Evolutionary conservation across 768 basidiomycete genomes (phyloP).

Genomic region (Suillus spraguei): DNA sequence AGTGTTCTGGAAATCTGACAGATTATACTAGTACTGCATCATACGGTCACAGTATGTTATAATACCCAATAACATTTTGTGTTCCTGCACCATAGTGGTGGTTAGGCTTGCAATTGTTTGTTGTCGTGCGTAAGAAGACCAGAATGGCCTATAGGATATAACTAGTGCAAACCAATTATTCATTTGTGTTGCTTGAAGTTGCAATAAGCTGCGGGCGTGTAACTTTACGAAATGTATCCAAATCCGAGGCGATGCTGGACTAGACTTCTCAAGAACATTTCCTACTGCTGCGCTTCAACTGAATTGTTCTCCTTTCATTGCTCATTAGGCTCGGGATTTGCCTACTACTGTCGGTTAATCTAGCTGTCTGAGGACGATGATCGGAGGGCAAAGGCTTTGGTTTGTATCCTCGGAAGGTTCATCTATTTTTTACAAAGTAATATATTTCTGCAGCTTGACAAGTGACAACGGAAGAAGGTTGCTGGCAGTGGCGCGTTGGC

Average conservation of each 20-base stretch:
- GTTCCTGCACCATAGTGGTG: not conserved
- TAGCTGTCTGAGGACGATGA: slow-evolving; percentile 68
- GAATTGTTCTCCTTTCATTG: slow-evolving; percentile 12
- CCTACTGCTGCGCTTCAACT: slow-evolving; percentile 9
- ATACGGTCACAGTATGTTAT: not conserved
- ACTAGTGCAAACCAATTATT: not conserved
- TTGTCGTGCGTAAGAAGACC: not conserved
- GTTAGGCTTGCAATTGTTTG: not conserved
- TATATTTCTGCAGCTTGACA: slow-evolving; percentile 63
- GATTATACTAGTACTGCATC: not conserved
- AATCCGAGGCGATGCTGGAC: not conserved
- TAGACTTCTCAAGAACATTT: not conserved
- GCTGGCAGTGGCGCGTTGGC: slow-evolving; percentile 41
- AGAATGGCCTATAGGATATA: not conserved
- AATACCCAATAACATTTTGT: not conserved
- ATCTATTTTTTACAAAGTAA: slow-evolving; percentile 10
- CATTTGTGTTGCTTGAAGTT: not conserved
- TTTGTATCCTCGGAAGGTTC: slow-evolving; percentile 35
- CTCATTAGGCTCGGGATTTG: slow-evolving; percentile 5
- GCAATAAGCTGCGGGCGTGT: not conserved
- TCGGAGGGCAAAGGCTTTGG: slow-evolving; percentile 83
- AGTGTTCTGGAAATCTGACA: not conserved
- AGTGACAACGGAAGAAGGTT: slow-evolving; percentile 74
- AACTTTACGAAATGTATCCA: slow-evolving; percentile 4
- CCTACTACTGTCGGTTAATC: slow-evolving; percentile 11